A percentile compares a stretch with the other conserved stretches of the same genome.
Evolutionary conservation across 768 basidiomycete genomes (phyloP).

Genomic region (Cyclocybe aegerita): DNA sequence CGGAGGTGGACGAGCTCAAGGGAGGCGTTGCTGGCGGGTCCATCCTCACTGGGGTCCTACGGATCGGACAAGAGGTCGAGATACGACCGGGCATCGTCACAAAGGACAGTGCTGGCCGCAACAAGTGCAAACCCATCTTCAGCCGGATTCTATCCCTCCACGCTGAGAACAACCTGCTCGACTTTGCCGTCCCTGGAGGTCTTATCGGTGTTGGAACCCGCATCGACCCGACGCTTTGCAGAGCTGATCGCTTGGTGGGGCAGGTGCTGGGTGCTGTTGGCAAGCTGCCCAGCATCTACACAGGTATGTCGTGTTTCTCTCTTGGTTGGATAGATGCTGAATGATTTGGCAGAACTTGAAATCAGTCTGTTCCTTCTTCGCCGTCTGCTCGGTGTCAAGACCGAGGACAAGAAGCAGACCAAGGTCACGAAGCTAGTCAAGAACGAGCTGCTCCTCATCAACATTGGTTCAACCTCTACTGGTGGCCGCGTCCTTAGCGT

Average conservation of each 20-base stretch:
- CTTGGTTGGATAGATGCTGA: background rate
- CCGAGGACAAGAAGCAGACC: constrained; percentile 98
- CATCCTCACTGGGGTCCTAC: constrained; percentile 89
- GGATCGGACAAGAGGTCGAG: constrained; percentile 91
- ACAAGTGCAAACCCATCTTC: constrained; percentile 92
- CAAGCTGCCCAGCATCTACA: constrained; percentile 90
- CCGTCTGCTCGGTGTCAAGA: constrained; percentile 95
- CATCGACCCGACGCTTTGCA: constrained; percentile 94
- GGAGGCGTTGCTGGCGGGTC: constrained; percentile 98
- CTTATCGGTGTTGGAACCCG: constrained; percentile 97
- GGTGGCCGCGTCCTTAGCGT: constrained; percentile 94
- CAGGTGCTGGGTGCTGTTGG: constrained; percentile 96
- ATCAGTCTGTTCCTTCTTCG: constrained; percentile 94
- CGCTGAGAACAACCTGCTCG: constrained; percentile 91
- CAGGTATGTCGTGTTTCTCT: constrained; percentile 48
- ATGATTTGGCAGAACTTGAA: constrained; percentile 64
- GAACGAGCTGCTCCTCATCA: constrained; percentile 91
- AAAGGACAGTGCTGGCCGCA: constrained; percentile 87
- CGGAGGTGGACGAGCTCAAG: constrained; percentile 95
- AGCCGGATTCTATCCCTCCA: constrained; percentile 87
- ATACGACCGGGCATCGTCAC: constrained; percentile 97
- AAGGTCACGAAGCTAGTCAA: constrained; percentile 91
- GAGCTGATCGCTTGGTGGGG: constrained; percentile 95
- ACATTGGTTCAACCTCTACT: constrained; percentile 96
- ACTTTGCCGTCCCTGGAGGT: constrained; percentile 96